Evolutionary conservation across 2,329 filamentous ascomycete species (phyloP), one percentile per base, ranked within the genome.

Genomic region (Phymatotrichopsis omnivora): DNA sequence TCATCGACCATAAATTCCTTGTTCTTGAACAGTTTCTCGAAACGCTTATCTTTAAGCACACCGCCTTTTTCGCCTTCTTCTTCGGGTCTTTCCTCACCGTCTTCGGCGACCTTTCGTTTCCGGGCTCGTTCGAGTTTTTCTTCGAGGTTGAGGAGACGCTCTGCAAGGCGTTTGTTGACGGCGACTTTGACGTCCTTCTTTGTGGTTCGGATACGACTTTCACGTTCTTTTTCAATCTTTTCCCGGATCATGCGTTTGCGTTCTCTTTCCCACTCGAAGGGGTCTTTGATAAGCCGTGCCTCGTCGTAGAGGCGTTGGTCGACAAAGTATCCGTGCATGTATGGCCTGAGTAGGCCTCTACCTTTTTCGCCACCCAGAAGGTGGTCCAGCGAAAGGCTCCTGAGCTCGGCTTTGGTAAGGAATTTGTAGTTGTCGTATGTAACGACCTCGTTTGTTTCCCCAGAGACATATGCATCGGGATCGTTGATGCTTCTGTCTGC

Each of bases 341-440:
- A 98, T 32, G 91, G 91, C 33, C 89, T 75, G 16, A 96, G 68
- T 60, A 84, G 91, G 22, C 86, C 93, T 58, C 85, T 87, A 5
- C 48, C 48, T 43, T 38, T 17, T 20, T 32, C 7, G 38, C 24
- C 22, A 29, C 49, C 48, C 46, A 98, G 74, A 36, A 98, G 71
- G 62, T 96, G 89, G 42, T 84, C 80, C 60, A 98, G 65, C 62
- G 85, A 93, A 55, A 98, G 74, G 27, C 80, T 76, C 58, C 83
- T 82, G 42, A 98, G 72, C 63, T 98, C 87, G 32, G 84, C 78
- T 51, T 85, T 65, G 2, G 89, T 94, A 61, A 98, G 71, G 75
- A 98, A 98, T 67, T 96, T 98, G 76, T 89, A 96, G 66, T 98
- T 96, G 66, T 98, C 91, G 69, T 98, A 98, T 23, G 80, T 81